phyloP scores from a whole-genome alignment of 371 early-diverging fungal genomes.

The Chytridiales sp. region DNA sequence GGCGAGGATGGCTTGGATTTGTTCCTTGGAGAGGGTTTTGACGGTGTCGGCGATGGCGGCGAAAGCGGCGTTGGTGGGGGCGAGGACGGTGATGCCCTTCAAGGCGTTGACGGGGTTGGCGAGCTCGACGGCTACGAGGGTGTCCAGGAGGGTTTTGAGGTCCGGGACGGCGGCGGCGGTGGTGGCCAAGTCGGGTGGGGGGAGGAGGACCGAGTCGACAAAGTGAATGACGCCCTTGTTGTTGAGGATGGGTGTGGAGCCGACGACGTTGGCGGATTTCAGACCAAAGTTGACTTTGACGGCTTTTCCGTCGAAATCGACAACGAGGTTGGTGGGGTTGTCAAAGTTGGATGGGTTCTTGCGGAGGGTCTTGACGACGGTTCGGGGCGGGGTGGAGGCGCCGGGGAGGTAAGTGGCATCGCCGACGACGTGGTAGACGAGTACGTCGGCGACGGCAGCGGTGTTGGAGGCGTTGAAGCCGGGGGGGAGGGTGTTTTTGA shows the following conservation, averaged over 20 bases:
- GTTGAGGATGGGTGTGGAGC: conserved; percentile 12
- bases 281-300: not conserved
- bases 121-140: conserved; percentile 4
- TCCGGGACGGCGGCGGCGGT: conserved; percentile 7
- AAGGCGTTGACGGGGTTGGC: not conserved
- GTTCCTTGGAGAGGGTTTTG: conserved; percentile 4
- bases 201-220: conserved; percentile 29
- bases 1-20: conserved; percentile 17
- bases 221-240: conserved; percentile 34
- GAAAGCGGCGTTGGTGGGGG: conserved; percentile 18
- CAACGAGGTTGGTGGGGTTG: not conserved
- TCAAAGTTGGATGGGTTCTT: not conserved
- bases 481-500: not conserved
- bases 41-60: conserved; percentile 7
- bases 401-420: conserved; percentile 23
- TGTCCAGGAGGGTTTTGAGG: conserved; percentile 5
- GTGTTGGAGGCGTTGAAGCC: conserved; percentile 15
- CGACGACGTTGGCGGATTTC: conserved; percentile 17
- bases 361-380: conserved; percentile 6
- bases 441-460: conserved; percentile 12
- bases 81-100: conserved; percentile 8
- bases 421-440: conserved; percentile 32
- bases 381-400: conserved; percentile 6
- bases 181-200: conserved; percentile 7
- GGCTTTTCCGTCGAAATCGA: not conserved